Conservation (phyloP, 164 flowering plant genomes). For the Macadamia tetraphylla region DNA sequence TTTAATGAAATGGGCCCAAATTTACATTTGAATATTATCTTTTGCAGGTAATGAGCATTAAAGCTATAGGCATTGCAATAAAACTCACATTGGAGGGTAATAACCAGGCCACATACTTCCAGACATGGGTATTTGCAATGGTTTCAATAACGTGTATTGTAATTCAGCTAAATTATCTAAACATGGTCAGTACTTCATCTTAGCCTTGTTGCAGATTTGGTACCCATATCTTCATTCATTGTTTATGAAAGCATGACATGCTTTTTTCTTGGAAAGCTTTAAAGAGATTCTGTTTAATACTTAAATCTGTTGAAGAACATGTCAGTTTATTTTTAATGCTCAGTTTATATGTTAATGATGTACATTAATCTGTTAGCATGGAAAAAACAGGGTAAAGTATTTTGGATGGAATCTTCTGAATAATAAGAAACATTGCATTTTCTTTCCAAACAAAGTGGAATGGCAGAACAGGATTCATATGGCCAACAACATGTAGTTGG, state of each 20-base stretch:
- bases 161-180: slow-evolving; percentile 78
- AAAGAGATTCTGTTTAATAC: neutral
- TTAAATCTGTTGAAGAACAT: neutral
- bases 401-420: too few relatives aligned
- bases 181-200: slow-evolving; percentile 54
- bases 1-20: neutral
- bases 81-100: slow-evolving; percentile 79
- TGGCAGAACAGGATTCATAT: too few relatives aligned
- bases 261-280: neutral
- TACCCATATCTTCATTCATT: neutral
- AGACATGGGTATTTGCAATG: slow-evolving; percentile 84
- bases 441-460: too few relatives aligned
- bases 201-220: neutral
- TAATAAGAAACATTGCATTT: too few relatives aligned
- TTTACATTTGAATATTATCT: neutral
- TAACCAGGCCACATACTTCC: slow-evolving; percentile 49
- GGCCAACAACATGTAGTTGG: too few relatives aligned
- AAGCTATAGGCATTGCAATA: slow-evolving; percentile 95
- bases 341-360: too few relatives aligned
- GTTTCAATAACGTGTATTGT: slow-evolving; percentile 71
- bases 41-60: slow-evolving; percentile 88
- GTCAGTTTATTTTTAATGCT: too few relatives aligned
- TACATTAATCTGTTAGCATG: too few relatives aligned
- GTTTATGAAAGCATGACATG: neutral
- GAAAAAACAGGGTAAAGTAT: too few relatives aligned